phyloP scores from a whole-genome alignment of 352 stramenopile genomes.

The Peronosclerospora sorghi region DNA sequence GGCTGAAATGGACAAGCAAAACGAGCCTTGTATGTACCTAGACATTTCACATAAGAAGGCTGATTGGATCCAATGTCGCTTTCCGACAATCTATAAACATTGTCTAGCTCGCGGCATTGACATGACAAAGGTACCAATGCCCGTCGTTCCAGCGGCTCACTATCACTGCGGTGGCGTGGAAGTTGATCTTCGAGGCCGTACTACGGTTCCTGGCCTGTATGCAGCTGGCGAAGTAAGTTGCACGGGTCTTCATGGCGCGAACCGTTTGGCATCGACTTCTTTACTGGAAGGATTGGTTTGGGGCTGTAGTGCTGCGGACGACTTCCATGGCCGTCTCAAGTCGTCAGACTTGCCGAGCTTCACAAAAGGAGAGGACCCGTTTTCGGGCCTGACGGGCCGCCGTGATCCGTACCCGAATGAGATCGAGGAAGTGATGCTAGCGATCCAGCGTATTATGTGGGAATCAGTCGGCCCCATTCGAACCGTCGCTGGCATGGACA shows the following conservation, averaged over 20 bases:
- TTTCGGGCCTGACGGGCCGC: slow-evolving; percentile 25
- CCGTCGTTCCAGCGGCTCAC: slow-evolving; percentile 87
- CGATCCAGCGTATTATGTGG: slow-evolving; percentile 87
- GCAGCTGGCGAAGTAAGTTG: slow-evolving; percentile 89
- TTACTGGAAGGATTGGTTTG: slow-evolving; percentile 91
- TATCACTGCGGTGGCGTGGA: slow-evolving; percentile 91
- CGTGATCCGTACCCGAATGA: slow-evolving; percentile 38
- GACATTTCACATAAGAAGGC: slow-evolving; percentile 87
- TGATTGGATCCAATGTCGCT: slow-evolving; percentile 78
- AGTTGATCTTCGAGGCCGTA: slow-evolving; percentile 83
- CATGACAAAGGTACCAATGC: slow-evolving; percentile 84
- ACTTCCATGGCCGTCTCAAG: slow-evolving; percentile 32
- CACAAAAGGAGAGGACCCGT: slow-evolving; percentile 24
- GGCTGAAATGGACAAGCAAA: slow-evolving; percentile 79
- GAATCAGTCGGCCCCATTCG: slow-evolving; percentile 88
- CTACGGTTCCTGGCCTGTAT: slow-evolving; percentile 76
- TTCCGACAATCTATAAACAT: slow-evolving; percentile 83
- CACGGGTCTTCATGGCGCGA: slow-evolving; percentile 91
- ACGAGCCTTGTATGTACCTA: slow-evolving; percentile 81
- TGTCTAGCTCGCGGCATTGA: slow-evolving; percentile 77
- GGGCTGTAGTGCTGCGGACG: slow-evolving; percentile 82
- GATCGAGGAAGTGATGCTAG: slow-evolving; percentile 48
- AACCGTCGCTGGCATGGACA: slow-evolving; percentile 56
- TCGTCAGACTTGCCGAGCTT: slow-evolving; percentile 5
- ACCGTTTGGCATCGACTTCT: slow-evolving; percentile 89